Conservation (phyloP, 495 filamentous ascomycete species). For the Rostrohypoxylon terebratum region DNA sequence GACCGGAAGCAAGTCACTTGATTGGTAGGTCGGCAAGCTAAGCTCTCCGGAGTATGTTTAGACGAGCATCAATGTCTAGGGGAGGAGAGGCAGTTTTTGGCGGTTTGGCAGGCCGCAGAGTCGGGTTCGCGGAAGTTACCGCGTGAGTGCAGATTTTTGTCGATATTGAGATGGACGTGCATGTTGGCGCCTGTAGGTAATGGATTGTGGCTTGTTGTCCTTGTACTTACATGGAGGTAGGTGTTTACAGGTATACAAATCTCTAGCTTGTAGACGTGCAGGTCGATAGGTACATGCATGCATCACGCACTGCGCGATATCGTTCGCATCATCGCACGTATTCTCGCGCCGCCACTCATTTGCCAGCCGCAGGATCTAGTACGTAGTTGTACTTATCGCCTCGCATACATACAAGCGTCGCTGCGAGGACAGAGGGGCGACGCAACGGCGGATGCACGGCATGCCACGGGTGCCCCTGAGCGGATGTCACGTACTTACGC, state of each 20-base stretch:
- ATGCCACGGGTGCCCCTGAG: conserved; percentile 18
- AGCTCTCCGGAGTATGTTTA: not conserved
- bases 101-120: conserved; percentile 1
- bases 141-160: conserved; percentile 18
- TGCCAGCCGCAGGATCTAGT: not conserved
- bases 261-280: not conserved
- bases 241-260: too few species aligned
- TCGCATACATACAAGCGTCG: not conserved
- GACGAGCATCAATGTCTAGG: not conserved
- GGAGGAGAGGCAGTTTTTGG: not conserved
- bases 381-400: too few species aligned
- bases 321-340: not conserved
- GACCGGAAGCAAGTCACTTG: not conserved
- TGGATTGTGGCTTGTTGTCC: not conserved
- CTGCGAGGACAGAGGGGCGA: not conserved
- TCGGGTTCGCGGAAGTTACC: conserved; percentile 22
- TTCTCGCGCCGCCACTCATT: not conserved
- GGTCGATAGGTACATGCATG: conserved; percentile 17
- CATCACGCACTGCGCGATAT: not conserved
- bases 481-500: conserved; percentile 8
- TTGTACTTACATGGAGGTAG: too few species aligned
- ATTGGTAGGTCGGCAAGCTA: not conserved
- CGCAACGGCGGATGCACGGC: conserved; percentile 19
- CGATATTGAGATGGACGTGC: conserved; percentile 31
- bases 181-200: conserved; percentile 6